These are phyloP conservation scores for Histomonas meleagridis DNA, from an alignment of 208 protist species.

Conservation along the genomic window DNA sequence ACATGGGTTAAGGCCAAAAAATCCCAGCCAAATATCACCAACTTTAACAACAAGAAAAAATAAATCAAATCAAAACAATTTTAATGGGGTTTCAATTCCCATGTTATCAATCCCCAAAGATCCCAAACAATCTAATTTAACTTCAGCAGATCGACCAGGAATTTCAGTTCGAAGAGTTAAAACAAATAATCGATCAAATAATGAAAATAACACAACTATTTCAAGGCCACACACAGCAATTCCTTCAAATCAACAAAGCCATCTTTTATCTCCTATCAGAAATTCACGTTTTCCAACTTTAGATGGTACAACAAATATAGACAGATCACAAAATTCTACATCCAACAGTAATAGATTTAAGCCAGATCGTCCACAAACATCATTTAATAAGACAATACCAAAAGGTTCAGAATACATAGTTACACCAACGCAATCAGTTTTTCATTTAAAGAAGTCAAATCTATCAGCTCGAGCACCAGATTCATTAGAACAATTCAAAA, in stretches of 20 bases:
- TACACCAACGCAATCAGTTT: not conserved
- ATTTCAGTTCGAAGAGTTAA: not conserved
- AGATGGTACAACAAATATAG: not conserved
- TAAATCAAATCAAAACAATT: not conserved
- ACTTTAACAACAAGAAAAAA: not conserved
- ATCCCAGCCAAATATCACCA: constrained; percentile 2
- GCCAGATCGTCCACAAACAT: not conserved
- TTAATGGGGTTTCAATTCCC: not conserved
- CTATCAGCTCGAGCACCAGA: not conserved
- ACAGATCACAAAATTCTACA: not conserved
- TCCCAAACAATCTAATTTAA: not conserved
- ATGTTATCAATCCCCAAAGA: not conserved
- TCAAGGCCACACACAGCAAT: not conserved
- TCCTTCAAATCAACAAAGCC: not conserved
- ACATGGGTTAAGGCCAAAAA: not conserved
- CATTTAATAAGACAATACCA: not conserved
- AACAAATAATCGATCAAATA: not conserved
- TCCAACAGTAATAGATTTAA: not conserved
- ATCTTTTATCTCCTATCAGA: not conserved
- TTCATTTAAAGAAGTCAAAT: constrained; percentile 9
- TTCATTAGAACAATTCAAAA: not conserved
- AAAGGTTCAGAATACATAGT: not conserved
- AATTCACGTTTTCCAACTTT: not conserved
- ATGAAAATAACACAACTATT: not conserved
- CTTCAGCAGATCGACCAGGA: not conserved